phyloP scores from a whole-genome alignment of 441 rosid genomes.

The Pelargonium australe region DNA sequence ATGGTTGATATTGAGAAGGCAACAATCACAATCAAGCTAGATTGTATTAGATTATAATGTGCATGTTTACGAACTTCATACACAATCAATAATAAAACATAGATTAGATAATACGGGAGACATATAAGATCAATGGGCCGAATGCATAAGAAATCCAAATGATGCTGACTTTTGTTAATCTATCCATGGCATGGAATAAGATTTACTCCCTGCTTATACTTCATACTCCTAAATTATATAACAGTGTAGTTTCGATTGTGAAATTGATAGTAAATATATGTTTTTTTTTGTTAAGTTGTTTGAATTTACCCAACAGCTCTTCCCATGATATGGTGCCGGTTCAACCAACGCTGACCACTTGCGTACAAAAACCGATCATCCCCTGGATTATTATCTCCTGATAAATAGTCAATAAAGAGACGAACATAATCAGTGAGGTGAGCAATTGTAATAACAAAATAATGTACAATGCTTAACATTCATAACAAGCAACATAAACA shows the following conservation, averaged over 20 bases:
- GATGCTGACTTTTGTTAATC: neutral
- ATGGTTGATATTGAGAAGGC: too few species aligned
- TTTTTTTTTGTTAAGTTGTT: neutral
- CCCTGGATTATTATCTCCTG: slow-evolving; percentile 75
- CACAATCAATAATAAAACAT: neutral
- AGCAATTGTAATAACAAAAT: neutral
- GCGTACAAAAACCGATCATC: slow-evolving; percentile 88
- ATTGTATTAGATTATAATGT: too few species aligned
- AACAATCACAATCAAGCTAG: too few species aligned
- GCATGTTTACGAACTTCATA: neutral
- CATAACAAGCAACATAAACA: neutral
- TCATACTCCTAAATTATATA: slow-evolving; percentile 1
- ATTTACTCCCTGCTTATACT: neutral
- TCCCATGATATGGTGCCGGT: slow-evolving; percentile 83
- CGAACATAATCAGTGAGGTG: slow-evolving; percentile 5
- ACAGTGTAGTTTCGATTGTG: neutral
- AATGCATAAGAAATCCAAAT: neutral
- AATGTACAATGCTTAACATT: neutral
- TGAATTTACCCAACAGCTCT: slow-evolving; percentile 79
- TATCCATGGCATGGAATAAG: neutral
- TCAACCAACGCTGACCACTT: slow-evolving; percentile 83
- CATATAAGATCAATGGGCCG: neutral
- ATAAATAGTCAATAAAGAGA: slow-evolving; percentile 14
- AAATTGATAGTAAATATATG: neutral
- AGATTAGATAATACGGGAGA: neutral